Conservation (phyloP, 352 stramenopile genomes). For the Phytopythium aichiense region DNA sequence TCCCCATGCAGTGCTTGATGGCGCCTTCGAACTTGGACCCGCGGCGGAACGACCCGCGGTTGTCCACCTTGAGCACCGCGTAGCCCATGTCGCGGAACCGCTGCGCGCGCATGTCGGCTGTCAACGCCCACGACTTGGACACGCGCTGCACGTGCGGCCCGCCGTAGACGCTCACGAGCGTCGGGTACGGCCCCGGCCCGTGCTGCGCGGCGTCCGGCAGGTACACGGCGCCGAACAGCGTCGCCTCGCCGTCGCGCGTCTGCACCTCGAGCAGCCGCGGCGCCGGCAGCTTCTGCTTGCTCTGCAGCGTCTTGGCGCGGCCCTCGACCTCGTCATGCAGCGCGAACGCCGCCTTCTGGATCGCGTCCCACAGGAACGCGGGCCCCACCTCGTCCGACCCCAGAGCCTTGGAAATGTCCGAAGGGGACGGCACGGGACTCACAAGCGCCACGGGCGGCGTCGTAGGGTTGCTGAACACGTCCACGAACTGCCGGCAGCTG, state of each 20-base stretch:
- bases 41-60: slow-evolving; percentile 91
- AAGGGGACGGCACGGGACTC: slow-evolving; percentile 36
- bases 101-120: slow-evolving; percentile 93
- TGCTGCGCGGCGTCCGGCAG: slow-evolving; percentile 80
- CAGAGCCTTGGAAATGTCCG: not conserved
- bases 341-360: slow-evolving; percentile 37
- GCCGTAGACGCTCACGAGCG: slow-evolving; percentile 95
- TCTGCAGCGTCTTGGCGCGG: slow-evolving; percentile 45
- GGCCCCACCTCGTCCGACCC: slow-evolving; percentile 6
- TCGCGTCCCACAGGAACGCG: slow-evolving; percentile 31
- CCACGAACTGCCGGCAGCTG: slow-evolving; percentile 71
- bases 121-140: slow-evolving; percentile 88
- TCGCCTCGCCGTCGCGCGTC: slow-evolving; percentile 83
- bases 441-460: slow-evolving; percentile 61
- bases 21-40: slow-evolving; percentile 92
- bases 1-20: slow-evolving; percentile 92
- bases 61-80: slow-evolving; percentile 96
- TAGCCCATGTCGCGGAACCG: slow-evolving; percentile 92
- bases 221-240: slow-evolving; percentile 92
- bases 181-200: slow-evolving; percentile 91
- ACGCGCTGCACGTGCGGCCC: slow-evolving; percentile 96
- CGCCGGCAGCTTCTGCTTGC: slow-evolving; percentile 45
- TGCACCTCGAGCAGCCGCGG: slow-evolving; percentile 73
- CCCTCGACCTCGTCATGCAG: slow-evolving; percentile 60
- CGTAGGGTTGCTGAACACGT: slow-evolving; percentile 77